Evolutionary conservation across 208 protist genomes (phyloP).

Genomic region (Acanthamoeba lenticulata): DNA sequence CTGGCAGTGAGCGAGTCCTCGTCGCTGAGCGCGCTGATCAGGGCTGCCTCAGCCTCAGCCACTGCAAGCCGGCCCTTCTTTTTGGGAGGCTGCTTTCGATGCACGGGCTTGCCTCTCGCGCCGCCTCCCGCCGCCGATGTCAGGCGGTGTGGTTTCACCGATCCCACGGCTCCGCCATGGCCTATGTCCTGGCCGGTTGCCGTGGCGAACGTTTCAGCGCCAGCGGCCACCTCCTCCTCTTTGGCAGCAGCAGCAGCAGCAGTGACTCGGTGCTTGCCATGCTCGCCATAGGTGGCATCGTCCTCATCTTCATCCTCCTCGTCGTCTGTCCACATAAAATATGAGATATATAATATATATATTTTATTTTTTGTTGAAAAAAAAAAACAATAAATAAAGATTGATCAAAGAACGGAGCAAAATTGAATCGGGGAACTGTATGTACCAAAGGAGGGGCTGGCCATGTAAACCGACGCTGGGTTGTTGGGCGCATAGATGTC

Average conservation of each 20-base stretch:
- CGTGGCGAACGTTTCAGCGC: background rate
- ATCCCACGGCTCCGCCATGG: background rate
- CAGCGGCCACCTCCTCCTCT: background rate
- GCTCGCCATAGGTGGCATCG: background rate
- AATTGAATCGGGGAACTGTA: background rate
- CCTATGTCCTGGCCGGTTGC: background rate
- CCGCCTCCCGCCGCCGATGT: background rate
- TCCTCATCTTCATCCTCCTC: background rate
- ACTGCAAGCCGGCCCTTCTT: background rate
- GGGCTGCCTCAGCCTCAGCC: background rate
- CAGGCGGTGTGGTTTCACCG: background rate
- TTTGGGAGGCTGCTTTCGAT: background rate
- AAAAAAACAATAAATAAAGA: too few relatives aligned
- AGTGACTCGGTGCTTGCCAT: background rate
- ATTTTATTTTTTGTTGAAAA: too few relatives aligned
- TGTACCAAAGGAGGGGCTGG: background rate
- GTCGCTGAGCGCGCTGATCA: background rate
- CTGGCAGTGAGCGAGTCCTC: background rate
- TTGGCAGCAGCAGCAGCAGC: background rate
- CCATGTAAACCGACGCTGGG: background rate
- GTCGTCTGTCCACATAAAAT: background rate
- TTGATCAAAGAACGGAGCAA: background rate
- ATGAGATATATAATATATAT: too few relatives aligned
- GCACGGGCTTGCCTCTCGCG: background rate
- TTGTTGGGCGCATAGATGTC: background rate